These are phyloP conservation scores for Globisporangium parvum DNA, from an alignment of 352 stramenopile genomes.

Conservation along the genomic window DNA sequence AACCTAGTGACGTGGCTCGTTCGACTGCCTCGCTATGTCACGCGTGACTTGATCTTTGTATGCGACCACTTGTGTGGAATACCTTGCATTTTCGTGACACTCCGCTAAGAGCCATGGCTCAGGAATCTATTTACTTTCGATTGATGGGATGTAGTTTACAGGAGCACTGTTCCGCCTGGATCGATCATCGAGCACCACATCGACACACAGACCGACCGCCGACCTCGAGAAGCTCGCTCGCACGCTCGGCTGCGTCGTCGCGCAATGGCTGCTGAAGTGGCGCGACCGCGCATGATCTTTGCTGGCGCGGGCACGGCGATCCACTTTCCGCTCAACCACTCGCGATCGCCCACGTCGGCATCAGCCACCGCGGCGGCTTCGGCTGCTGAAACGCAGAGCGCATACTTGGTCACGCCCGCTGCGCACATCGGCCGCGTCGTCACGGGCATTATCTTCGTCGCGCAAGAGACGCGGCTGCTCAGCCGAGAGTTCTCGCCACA, in stretches of 20 bases:
- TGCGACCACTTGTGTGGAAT: too few species aligned
- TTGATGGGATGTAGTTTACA: background rate
- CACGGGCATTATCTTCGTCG: slow-evolving; percentile 72
- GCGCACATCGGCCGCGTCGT: slow-evolving; percentile 80
- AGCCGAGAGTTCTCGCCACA: slow-evolving; percentile 24
- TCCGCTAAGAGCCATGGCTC: background rate
- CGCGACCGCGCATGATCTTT: slow-evolving; percentile 41
- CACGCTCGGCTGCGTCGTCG: background rate
- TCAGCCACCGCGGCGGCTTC: background rate
- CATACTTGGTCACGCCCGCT: slow-evolving; percentile 68
- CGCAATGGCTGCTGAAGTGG: slow-evolving; percentile 18
- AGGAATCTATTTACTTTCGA: background rate
- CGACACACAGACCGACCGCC: background rate
- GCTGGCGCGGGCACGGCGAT: slow-evolving; percentile 40
- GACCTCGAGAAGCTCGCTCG: background rate
- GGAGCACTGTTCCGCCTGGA: background rate
- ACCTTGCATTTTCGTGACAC: background rate
- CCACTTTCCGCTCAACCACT: slow-evolving; percentile 32
- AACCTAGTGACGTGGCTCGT: too few species aligned
- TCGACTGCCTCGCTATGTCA: too few species aligned
- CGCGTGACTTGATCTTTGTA: too few species aligned
- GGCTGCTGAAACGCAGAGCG: slow-evolving; percentile 21
- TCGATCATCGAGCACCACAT: background rate
- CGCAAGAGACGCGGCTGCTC: slow-evolving; percentile 25
- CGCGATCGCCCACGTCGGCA: slow-evolving; percentile 2